Evolutionary conservation across 2,329 filamentous ascomycete species (phyloP).

Genomic region (Colletotrichum musae): DNA sequence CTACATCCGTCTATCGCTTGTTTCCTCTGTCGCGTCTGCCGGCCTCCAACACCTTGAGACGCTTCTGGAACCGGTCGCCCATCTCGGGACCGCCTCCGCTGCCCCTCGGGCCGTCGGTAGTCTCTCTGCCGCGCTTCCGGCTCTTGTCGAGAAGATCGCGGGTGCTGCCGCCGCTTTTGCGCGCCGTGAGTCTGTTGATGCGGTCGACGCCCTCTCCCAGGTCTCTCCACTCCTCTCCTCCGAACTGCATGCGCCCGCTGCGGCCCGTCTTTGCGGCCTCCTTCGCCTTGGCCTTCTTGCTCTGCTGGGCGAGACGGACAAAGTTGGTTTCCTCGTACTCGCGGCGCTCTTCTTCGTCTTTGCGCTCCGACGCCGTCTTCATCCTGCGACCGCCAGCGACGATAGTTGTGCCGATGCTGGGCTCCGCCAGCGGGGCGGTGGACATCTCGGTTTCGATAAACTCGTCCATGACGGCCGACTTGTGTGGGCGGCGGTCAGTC

Average conservation of each 20-base stretch:
- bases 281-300: constrained; percentile 87
- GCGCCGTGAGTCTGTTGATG: constrained; percentile 85
- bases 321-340: constrained; percentile 96
- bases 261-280: constrained; percentile 67
- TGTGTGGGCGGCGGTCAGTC: constrained; percentile 72
- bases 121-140: constrained; percentile 82
- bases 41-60: constrained; percentile 69
- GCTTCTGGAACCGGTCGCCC: constrained; percentile 83
- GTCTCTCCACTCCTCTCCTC: constrained; percentile 93
- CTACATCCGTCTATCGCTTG: constrained; percentile 52
- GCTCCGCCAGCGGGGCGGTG: constrained; percentile 83
- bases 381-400: constrained; percentile 81
- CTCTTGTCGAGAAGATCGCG: constrained; percentile 83
- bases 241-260: constrained; percentile 76
- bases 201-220: constrained; percentile 88
- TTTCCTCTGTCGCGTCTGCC: constrained; percentile 60
- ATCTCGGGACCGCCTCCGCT: constrained; percentile 73
- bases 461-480: constrained; percentile 91
- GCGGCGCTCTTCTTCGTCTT: constrained; percentile 82
- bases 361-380: constrained; percentile 83
- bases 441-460: constrained; percentile 91
- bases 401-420: constrained; percentile 94
- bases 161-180: constrained; percentile 71
- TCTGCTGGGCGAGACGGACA: constrained; percentile 85
- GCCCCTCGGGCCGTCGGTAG: constrained; percentile 76